Evolutionary conservation across 2,329 filamentous ascomycete species (phyloP).

Genomic region (Epichloe bromicola): DNA sequence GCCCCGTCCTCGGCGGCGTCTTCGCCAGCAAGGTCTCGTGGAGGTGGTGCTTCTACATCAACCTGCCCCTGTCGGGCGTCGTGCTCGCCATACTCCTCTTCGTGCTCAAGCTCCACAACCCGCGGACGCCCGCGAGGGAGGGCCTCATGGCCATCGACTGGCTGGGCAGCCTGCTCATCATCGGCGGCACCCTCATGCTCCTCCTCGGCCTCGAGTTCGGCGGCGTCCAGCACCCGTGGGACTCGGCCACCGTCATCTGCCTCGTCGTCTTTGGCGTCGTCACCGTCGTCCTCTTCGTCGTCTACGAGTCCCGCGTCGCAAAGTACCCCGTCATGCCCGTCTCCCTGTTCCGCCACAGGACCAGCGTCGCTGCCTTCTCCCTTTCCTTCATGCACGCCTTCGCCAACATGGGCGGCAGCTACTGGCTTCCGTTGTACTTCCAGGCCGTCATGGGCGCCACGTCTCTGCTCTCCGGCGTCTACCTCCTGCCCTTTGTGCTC

Average conservation of each 20-base stretch:
- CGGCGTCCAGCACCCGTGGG: constrained; percentile 63
- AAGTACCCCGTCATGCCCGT: constrained; percentile 69
- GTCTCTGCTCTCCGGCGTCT: constrained; percentile 61
- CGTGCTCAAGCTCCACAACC: constrained; percentile 56
- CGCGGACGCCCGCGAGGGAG: constrained; percentile 46
- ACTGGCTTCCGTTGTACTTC: constrained; percentile 79
- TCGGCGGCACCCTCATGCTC: constrained; percentile 73
- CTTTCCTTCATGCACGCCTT: constrained; percentile 62
- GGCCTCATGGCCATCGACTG: constrained; percentile 53
- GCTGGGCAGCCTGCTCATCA: constrained; percentile 43
- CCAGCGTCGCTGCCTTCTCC: constrained; percentile 51
- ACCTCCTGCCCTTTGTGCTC: constrained; percentile 58
- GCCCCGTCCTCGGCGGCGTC: constrained; percentile 54
- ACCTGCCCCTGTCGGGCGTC: constrained; percentile 36
- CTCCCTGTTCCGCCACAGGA: constrained; percentile 51
- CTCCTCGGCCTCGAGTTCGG: constrained; percentile 79
- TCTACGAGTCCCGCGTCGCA: constrained; percentile 62
- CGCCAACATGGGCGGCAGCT: constrained; percentile 64
- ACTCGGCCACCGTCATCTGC: constrained; percentile 60
- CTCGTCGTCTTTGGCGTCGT: constrained; percentile 61
- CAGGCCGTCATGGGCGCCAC: constrained; percentile 58
- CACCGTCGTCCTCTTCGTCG: constrained; percentile 50
- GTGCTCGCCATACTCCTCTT: constrained; percentile 40
- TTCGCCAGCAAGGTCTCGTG: constrained; percentile 53
- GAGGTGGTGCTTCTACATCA: constrained; percentile 61